Percentiles rank a stretch among this genome's conserved stretches.
These are phyloP conservation scores for Magnolia kwangsiensis DNA, from an alignment of 164 flowering plant species.

Conservation along the genomic window DNA sequence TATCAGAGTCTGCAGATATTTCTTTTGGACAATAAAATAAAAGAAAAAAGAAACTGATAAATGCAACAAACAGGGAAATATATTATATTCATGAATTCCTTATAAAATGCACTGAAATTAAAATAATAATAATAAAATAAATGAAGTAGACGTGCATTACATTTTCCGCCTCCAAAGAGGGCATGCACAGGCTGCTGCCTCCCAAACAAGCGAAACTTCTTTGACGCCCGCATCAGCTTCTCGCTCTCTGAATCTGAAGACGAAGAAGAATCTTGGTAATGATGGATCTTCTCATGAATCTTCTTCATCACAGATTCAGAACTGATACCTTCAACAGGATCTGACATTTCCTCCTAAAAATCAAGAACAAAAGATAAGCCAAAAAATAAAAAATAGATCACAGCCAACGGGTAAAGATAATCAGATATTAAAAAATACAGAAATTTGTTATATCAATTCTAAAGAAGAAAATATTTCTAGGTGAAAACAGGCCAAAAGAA, in stretches of 20 bases:
- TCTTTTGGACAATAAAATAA: not conserved
- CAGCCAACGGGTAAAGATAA: no score
- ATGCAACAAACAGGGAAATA: not conserved
- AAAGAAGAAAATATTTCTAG: no score
- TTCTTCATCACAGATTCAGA: slow-evolving; percentile 24
- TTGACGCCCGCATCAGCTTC: slow-evolving; percentile 27
- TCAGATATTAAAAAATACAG: no score
- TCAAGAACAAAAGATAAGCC: not conserved
- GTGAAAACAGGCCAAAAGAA: no score
- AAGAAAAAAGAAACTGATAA: not conserved
- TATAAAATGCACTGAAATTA: not conserved
- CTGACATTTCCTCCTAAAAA: slow-evolving; percentile 20
- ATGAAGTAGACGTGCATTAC: slow-evolving; percentile 28
- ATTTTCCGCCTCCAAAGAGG: slow-evolving; percentile 71
- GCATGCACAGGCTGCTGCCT: slow-evolving; percentile 68
- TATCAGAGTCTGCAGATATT: no score
- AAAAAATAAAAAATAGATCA: no score
- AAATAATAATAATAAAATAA: no score
- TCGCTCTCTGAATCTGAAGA: slow-evolving; percentile 48
- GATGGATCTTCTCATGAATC: slow-evolving; percentile 22
- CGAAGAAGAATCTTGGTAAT: slow-evolving; percentile 35
- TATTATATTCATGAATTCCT: not conserved
- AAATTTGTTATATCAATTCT: no score
- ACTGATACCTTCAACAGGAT: slow-evolving; percentile 8
- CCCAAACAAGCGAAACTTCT: slow-evolving; percentile 55